These are phyloP conservation scores for Cornus florida DNA, from an alignment of 148 eudicot genomes.

Conservation along the genomic window DNA sequence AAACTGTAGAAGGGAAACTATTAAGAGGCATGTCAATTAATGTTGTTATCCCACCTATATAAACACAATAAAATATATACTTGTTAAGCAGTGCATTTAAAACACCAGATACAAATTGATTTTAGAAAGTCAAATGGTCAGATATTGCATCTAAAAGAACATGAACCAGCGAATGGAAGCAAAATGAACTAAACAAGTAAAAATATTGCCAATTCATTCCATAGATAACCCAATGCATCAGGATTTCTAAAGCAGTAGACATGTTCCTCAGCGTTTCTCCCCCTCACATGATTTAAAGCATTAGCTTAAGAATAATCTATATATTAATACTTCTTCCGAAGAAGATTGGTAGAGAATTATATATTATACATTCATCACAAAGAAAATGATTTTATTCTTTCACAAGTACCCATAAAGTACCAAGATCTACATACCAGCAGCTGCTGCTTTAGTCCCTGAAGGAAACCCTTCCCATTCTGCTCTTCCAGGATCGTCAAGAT, in stretches of 20 bases:
- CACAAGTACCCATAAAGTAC: not conserved
- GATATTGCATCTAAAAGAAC: not conserved
- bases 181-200: not conserved
- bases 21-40: slow-evolving; percentile 97
- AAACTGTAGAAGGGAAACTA: slow-evolving; percentile 84
- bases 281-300: too few relatives aligned
- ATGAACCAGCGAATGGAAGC: too few relatives aligned
- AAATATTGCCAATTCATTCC: not conserved
- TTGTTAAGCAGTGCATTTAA: not conserved
- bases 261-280: too few relatives aligned
- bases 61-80: not conserved
- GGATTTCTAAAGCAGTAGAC: too few relatives aligned
- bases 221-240: too few relatives aligned
- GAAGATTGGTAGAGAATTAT: not conserved
- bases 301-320: too few relatives aligned
- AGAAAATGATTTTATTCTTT: not conserved
- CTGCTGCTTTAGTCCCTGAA: slow-evolving; percentile 96
- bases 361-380: not conserved
- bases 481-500: slow-evolving; percentile 96
- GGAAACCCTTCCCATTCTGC: slow-evolving; percentile 99
- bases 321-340: not conserved
- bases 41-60: slow-evolving; percentile 89
- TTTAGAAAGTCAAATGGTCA: not conserved
- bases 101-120: not conserved
- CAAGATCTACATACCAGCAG: slow-evolving; percentile 66